Evolutionary conservation across 2,329 filamentous ascomycete species (phyloP).

Genomic region (Sclerotiophoma versabilis): DNA sequence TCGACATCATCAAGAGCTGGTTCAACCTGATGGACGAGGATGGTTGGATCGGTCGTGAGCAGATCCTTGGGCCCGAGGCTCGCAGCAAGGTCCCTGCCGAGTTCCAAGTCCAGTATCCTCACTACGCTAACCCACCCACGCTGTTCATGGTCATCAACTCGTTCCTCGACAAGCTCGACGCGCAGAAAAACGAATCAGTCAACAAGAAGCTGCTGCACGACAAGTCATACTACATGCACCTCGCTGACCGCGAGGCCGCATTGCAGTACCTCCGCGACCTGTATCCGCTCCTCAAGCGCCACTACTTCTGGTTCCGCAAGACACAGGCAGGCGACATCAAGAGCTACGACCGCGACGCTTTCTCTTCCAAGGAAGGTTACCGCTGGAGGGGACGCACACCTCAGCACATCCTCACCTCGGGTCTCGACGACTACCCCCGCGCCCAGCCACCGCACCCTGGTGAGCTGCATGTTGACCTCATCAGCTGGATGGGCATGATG

Average conservation of each 20-base stretch:
- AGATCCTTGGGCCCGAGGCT: conserved; percentile 90
- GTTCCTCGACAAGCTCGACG: conserved; percentile 79
- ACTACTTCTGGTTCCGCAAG: conserved; percentile 93
- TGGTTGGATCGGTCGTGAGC: conserved; percentile 96
- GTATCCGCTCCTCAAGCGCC: conserved; percentile 85
- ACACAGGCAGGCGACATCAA: conserved; percentile 91
- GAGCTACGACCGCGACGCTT: conserved; percentile 87
- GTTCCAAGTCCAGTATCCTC: conserved; percentile 94
- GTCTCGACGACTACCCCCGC: conserved; percentile 94
- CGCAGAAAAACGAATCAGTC: conserved; percentile 44
- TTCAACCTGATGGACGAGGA: conserved; percentile 95
- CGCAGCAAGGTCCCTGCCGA: conserved; percentile 92
- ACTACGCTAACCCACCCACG: conserved; percentile 96
- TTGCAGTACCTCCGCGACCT: conserved; percentile 75
- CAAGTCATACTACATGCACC: conserved; percentile 65
- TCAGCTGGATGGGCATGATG: conserved; percentile 99
- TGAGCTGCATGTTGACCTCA: conserved; percentile 92
- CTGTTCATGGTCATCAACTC: conserved; percentile 87
- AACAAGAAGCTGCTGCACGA: conserved; percentile 47
- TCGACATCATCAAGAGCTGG: conserved; percentile 93
- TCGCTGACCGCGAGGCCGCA: conserved; percentile 72
- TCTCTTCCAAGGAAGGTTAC: conserved; percentile 89
- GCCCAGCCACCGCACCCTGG: conserved; percentile 92
- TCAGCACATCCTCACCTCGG: conserved; percentile 87
- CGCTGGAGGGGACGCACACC: conserved; percentile 91